Base-by-base conservation (phyloP, 2,329 filamentous ascomycete genomes). In the Colletotrichum sp. region DNA sequence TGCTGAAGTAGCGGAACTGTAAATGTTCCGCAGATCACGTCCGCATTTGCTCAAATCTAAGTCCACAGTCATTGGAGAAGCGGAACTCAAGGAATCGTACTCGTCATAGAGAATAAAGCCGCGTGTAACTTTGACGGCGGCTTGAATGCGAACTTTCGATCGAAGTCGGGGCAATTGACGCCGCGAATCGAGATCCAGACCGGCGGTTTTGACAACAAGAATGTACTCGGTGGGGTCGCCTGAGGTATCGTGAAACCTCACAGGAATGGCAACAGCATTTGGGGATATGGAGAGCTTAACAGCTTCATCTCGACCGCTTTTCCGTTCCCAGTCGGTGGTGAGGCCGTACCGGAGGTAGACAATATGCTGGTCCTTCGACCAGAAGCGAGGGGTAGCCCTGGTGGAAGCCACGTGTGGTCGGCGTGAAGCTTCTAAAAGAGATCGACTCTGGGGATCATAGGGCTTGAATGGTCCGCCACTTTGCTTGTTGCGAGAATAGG, bases 61-160 rank as follows among this genome's bases (percentile, higher is more conserved):
- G 44, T 48, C 44, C n/a, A 48, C 8, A 44, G 9, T 4, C 9
- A 6, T 9, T 4, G 39, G 12, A 18, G 1, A n/a, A 44, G 39
- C 1, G 39, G 39, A 48, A 3, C 44, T 22, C 0, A 6, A 0
- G 44, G 0, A 48, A 22, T 1, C 44, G 44, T 48, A 22, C n/a
- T 22, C 44, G 2, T 48, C 44, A 2, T 0, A 1, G 2, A 48
- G 44, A 6, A n/a, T 1, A 48, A 22, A 0, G 1, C 44, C n/a
- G n/a, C n/a, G n/a, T 48, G n/a, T 22, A 48, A 22, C 44, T 22
- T 48, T 6, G n/a, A 13, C 18, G 2, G 44, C 1, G 18, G n/a
- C 18, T 2, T 48, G 18, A 3, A 48, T 13, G n/a, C n/a, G 44
- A 48, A 48, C 44, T 10, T 48, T 48, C n/a, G 44, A 48, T 8